Evolutionary conservation across 257 asterid genomes (phyloP), one percentile per base, ranked within the genome.

Genomic region (Lantana camara): DNA sequence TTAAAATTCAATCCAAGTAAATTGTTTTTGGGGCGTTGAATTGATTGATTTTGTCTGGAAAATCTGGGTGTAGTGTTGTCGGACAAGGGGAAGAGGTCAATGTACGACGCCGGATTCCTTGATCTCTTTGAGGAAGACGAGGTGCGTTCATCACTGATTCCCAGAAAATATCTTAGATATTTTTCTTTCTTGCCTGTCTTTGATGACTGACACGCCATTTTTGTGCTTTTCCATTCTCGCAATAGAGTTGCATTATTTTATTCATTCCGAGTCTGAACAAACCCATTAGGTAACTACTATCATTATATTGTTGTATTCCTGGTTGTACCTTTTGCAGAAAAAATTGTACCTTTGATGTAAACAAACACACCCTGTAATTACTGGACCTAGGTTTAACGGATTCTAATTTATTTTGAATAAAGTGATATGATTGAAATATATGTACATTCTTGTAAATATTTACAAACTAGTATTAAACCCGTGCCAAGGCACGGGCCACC

Each of bases 71-170:
- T 84, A 88, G 96, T 89, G 17, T 77, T 91, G 54, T 91, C 96
- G 16, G 95, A 91, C 57, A 69, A 81, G 70, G 95, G 79, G 73
- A 89, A 84, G 90, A 83, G 95, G 64, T 81, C 98, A 77, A 79
- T 91, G 85, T 88, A 91, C 78, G 96, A 89, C 68, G 92, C 92
- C 21, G 96, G 98, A 23, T 86, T 89, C 69, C 95, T 91, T 17
- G 90, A 86, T 77, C 84, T 91, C 66, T 72, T 88, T 23, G 96
- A 89, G 29, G 89, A 84, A 71, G 98, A 89, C 21, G 96, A 88
- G 84, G 98, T 84, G 75, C 75, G 87, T 63, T 27, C 32, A 30
- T 21, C 32, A 23, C 19, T 16, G 60, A 14, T 29, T 41, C 49
- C 9, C 12, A 40, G 40, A 29, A 72, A 24, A 38, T 70, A 45